Percentiles rank a stretch among this genome's conserved stretches.
Conservation (phyloP, 805 yeast genomes). For the Metschnikowia koreensis region DNA sequence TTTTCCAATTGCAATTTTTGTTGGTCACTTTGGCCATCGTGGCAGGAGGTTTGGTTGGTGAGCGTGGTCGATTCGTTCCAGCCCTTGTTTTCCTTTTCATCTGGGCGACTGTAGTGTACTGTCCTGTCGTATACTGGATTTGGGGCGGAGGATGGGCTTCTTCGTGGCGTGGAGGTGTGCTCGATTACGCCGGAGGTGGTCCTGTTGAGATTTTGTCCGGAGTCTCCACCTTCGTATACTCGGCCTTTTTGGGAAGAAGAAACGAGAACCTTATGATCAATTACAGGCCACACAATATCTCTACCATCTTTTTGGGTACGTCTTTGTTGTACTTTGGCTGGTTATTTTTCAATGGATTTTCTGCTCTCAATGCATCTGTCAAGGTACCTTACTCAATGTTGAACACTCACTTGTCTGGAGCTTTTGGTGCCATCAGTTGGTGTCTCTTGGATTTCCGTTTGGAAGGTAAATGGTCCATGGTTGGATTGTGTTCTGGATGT, state of each 20-base stretch:
- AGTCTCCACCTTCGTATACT: conserved; percentile 82
- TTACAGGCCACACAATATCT: conserved; percentile 92
- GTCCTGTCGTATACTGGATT: conserved; percentile 94
- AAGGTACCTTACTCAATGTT: conserved; percentile 86
- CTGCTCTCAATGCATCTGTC: conserved; percentile 77
- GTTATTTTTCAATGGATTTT: conserved; percentile 93
- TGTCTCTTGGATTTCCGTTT: conserved; percentile 83
- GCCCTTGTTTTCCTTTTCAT: conserved; percentile 75
- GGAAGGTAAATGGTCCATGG: conserved; percentile 90
- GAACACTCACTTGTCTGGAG: conserved; percentile 89
- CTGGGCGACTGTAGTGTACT: conserved; percentile 90
- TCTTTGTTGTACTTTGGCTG: conserved; percentile 89
- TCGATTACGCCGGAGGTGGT: conserved; percentile 98
- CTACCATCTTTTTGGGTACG: conserved; percentile 88
- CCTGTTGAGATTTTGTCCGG: conserved; percentile 94
- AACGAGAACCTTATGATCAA: conserved; percentile 74
- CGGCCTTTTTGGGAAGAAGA: conserved; percentile 79
- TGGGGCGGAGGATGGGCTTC: conserved; percentile 97
- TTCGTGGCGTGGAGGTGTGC: conserved; percentile 71
- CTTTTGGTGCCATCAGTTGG: conserved; percentile 91
- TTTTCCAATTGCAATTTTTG: conserved; percentile 87
- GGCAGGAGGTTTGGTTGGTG: conserved; percentile 85
- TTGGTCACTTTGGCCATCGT: conserved; percentile 90
- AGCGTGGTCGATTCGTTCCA: conserved; percentile 87
- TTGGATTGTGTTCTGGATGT: conserved; percentile 92